phyloP scores from a whole-genome alignment of 2,329 filamentous ascomycete genomes.

The Dothistroma pini region DNA sequence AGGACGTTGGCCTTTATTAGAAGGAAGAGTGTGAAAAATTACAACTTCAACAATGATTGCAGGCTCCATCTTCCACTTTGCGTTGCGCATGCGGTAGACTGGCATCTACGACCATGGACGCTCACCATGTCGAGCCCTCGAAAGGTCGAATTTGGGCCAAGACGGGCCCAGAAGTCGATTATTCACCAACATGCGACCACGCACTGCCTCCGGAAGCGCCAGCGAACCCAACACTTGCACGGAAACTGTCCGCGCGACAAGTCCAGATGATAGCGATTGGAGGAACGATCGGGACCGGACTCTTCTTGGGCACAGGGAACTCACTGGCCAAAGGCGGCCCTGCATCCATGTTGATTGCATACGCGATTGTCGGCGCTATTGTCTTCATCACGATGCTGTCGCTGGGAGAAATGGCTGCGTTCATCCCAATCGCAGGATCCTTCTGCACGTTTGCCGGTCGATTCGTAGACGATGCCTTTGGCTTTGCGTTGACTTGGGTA shows the following conservation, averaged over 20 bases:
- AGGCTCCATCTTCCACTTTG: neutral
- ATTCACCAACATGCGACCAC: slow-evolving; percentile 1
- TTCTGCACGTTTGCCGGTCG: slow-evolving; percentile 58
- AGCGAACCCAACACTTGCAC: slow-evolving; percentile 38
- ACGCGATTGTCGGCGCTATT: slow-evolving; percentile 63
- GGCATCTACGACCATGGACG: neutral
- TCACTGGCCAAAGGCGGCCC: slow-evolving; percentile 52
- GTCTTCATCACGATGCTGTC: slow-evolving; percentile 79
- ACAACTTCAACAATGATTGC: neutral
- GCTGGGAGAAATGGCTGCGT: slow-evolving; percentile 79
- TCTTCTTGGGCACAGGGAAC: slow-evolving; percentile 60
- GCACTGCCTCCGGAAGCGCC: slow-evolving; percentile 14
- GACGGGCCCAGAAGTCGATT: neutral
- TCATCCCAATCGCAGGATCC: slow-evolving; percentile 70
- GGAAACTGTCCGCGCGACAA: slow-evolving; percentile 54
- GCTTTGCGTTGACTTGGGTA: slow-evolving; percentile 61
- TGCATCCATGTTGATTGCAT: slow-evolving; percentile 66
- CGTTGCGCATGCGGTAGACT: neutral
- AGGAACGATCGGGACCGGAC: slow-evolving; percentile 44
- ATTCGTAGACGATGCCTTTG: slow-evolving; percentile 61
- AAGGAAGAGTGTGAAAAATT: neutral
- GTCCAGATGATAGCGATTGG: slow-evolving; percentile 66
- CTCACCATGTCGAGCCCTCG: neutral
- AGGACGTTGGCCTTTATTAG: neutral
- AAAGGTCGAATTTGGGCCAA: neutral